Evolutionary conservation across 768 basidiomycete species (phyloP).

Genomic region (Auricularia cornea): DNA sequence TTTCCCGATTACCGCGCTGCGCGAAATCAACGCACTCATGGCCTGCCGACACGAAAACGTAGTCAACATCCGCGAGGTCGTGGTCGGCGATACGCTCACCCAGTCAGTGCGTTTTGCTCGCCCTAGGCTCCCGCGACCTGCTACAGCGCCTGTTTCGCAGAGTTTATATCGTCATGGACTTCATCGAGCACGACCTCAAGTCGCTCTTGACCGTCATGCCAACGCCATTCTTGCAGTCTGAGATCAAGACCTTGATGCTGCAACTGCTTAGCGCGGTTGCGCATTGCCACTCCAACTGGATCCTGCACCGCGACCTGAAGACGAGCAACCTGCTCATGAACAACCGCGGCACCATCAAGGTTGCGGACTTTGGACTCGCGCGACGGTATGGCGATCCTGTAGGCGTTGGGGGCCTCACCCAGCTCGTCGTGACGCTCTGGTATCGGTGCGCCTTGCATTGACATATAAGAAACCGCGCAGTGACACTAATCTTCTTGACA

Average conservation of each 20-base stretch:
- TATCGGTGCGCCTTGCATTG: conserved; percentile 58
- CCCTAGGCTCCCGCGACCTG: not conserved
- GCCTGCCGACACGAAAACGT: conserved; percentile 91
- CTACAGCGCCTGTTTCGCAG: conserved; percentile 32
- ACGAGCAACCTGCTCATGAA: conserved; percentile 98
- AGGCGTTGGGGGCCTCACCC: conserved; percentile 94
- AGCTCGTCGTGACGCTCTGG: conserved; percentile 97
- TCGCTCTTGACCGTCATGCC: conserved; percentile 93
- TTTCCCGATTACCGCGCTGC: conserved; percentile 92
- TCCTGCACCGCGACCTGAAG: conserved; percentile 93
- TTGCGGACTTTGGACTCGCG: conserved; percentile 96
- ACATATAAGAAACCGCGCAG: too few relatives aligned
- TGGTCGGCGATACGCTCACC: conserved; percentile 96
- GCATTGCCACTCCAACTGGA: conserved; percentile 95
- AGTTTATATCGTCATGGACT: conserved; percentile 99
- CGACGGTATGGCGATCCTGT: conserved; percentile 94
- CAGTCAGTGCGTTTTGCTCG: conserved; percentile 64
- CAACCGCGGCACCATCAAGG: conserved; percentile 96
- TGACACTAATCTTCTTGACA: conserved; percentile 23
- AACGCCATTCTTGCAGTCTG: conserved; percentile 90
- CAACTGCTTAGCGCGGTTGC: conserved; percentile 90
- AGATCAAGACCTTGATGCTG: conserved; percentile 94
- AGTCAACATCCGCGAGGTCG: conserved; percentile 93
- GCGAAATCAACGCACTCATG: conserved; percentile 97
- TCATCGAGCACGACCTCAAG: conserved; percentile 99